These are phyloP conservation scores for Trypanosoma lewisi DNA, from an alignment of 208 protist genomes.

Conservation along the genomic window DNA sequence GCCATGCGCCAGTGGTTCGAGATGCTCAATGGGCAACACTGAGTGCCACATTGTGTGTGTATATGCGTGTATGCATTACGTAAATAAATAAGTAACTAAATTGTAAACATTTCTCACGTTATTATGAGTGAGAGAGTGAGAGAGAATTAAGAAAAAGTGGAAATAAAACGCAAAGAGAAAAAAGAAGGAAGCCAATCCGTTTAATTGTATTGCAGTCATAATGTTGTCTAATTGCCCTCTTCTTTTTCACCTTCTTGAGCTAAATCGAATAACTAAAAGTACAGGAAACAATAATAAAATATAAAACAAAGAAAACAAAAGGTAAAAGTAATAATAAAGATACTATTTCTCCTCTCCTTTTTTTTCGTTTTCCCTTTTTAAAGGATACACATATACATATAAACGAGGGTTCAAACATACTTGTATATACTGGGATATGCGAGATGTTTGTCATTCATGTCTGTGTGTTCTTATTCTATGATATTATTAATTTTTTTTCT, in stretches of 20 bases:
- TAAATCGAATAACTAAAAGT: constrained; percentile 14
- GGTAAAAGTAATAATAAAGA: constrained; percentile 2
- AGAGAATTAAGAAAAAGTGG: neutral
- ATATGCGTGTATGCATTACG: neutral
- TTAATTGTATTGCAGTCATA: neutral
- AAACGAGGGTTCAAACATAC: neutral
- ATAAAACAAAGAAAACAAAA: constrained; percentile 1
- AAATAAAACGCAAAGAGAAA: constrained; percentile 12
- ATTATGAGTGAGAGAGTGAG: no score
- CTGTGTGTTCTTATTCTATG: neutral
- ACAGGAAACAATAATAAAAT: constrained; percentile 9
- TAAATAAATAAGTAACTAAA: no score
- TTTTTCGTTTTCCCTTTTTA: constrained; percentile 13
- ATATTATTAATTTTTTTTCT: constrained; percentile 6
- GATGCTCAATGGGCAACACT: constrained; percentile 65
- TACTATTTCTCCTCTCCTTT: neutral
- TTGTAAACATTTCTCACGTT: constrained; percentile 12
- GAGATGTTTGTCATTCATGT: neutral
- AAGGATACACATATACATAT: neutral
- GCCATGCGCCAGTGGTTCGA: constrained; percentile 99
- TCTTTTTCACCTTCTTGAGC: constrained; percentile 7
- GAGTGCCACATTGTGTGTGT: neutral
- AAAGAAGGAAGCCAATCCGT: neutral
- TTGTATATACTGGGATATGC: neutral
- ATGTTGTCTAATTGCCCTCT: neutral